These are phyloP conservation scores for Mrakiaceae sp. DNA, from an alignment of 1,284 basidiomycete genomes.

Conservation along the genomic window DNA sequence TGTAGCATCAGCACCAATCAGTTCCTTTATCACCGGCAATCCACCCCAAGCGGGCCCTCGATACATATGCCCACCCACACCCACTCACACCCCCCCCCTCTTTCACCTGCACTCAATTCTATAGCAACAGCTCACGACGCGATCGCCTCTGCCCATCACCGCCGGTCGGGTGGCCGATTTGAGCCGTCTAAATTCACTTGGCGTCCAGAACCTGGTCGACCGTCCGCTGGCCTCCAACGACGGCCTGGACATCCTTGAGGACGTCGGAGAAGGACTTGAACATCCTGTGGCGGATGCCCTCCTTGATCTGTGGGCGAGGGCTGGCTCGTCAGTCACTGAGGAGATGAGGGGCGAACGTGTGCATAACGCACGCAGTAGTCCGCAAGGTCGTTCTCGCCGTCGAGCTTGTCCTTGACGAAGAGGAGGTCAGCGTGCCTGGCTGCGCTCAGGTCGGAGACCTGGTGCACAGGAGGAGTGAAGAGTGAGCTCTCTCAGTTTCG, in stretches of 20 bases:
- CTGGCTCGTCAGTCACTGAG: conserved; percentile 31
- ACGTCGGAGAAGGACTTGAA: conserved; percentile 50
- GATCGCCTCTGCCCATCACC: too few relatives aligned
- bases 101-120: too few relatives aligned
- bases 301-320: conserved; percentile 33
- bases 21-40: too few relatives aligned
- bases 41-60: too few relatives aligned
- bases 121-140: too few relatives aligned
- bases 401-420: conserved; percentile 70
- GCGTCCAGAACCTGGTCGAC: conserved; percentile 31
- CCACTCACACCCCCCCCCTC: too few relatives aligned
- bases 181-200: too few relatives aligned
- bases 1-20: too few relatives aligned
- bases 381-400: conserved; percentile 73
- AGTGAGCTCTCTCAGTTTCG: background rate
- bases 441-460: conserved; percentile 55
- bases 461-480: conserved; percentile 10
- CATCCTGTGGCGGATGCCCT: conserved; percentile 54
- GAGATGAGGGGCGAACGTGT: background rate
- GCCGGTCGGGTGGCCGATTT: too few relatives aligned
- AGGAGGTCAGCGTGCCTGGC: conserved; percentile 79
- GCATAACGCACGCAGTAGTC: conserved; percentile 49
- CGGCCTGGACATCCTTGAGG: conserved; percentile 42
- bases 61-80: too few relatives aligned
- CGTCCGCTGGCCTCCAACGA: conserved; percentile 46